Conservation (phyloP, 192 early-diverging fungal genomes). For the Polychytrium aggregatum region DNA sequence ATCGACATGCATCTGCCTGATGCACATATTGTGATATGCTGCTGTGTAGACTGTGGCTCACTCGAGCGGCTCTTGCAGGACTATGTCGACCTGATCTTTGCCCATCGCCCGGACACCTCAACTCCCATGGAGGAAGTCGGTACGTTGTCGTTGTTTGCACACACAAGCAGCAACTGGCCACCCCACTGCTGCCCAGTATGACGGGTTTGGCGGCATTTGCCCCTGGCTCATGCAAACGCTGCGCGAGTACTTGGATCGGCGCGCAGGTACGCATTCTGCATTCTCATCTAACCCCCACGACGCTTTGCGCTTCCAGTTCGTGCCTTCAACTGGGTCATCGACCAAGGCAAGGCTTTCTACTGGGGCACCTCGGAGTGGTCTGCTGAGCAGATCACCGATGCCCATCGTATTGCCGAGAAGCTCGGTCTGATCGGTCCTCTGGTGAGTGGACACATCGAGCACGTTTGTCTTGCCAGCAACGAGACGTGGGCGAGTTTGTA, state of each 20-base stretch:
- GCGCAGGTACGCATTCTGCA: no score
- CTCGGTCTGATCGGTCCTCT: constrained; percentile 59
- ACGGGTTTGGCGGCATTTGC: no score
- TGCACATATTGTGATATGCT: not conserved
- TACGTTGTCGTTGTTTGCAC: no score
- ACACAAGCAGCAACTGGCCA: no score
- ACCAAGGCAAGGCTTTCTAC: constrained; percentile 69
- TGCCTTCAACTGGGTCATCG: constrained; percentile 72
- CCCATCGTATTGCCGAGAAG: constrained; percentile 52
- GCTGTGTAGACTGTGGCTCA: not conserved
- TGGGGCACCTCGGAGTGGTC: constrained; percentile 83
- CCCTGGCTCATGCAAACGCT: no score
- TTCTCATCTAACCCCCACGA: no score
- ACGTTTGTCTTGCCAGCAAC: no score
- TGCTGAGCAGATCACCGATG: constrained; percentile 63
- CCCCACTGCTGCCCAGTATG: no score
- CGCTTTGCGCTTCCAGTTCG: no score
- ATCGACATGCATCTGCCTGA: not conserved
- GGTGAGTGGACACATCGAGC: constrained; percentile 23
- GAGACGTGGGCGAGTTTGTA: no score
- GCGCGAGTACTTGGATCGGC: no score
- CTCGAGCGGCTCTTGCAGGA: not conserved
- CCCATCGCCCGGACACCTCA: constrained; percentile 62
- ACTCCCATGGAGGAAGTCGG: constrained; percentile 79
- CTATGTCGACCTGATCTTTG: constrained; percentile 57